Evolutionary conservation across 106 monocot genomes (phyloP), one percentile per base, ranked within the genome.

Genomic region (Phalaenopsis equestris): DNA sequence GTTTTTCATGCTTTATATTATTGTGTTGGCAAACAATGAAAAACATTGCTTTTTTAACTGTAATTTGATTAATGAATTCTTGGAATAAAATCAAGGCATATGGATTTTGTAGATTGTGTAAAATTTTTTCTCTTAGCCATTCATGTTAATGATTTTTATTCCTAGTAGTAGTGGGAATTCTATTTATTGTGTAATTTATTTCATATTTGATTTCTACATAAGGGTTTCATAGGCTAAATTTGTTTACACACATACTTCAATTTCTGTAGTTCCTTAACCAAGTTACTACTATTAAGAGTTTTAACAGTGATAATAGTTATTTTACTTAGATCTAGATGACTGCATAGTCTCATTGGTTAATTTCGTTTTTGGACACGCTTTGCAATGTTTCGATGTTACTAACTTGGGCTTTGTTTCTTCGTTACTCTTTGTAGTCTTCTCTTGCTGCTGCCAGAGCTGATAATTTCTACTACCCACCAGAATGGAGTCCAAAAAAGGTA

Each of bases 391-490:
- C 6, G 2, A n/a, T 74, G 21, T 76, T 76, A 42, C 76, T 76
- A 52, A 76, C 76, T 30, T 76, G 21, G 41, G 14, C 3, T 4
- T 42, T 76, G 17, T 47, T 76, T 76, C 10, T 49, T 47, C 42
- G 41, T 86, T 49, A 55, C 65, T 80, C 78, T 65, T 52, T 87
- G 23, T 87, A 98, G 94, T 98, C 97, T 85, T 92, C 97, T 3
- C 97, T 98, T 78, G 97, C 97, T 8, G 97, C 97, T 73, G 97
- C 97, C 55, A 89, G 97, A 86, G 97, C 94, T 24, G 97, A 98
- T 84, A 98, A 98, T 79, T 98, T 98, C 76, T 98, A 98, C 72
- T 98, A 98, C 80, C 97, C 97, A n/a, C 97, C 97, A 73, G 97
- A 98, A 94, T 98, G 94, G 97, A 87, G 82, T 72, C 97, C 97